Base-by-base conservation (phyloP, 2,329 filamentous ascomycete genomes). In the Pseudogymnoascus sp. region DNA sequence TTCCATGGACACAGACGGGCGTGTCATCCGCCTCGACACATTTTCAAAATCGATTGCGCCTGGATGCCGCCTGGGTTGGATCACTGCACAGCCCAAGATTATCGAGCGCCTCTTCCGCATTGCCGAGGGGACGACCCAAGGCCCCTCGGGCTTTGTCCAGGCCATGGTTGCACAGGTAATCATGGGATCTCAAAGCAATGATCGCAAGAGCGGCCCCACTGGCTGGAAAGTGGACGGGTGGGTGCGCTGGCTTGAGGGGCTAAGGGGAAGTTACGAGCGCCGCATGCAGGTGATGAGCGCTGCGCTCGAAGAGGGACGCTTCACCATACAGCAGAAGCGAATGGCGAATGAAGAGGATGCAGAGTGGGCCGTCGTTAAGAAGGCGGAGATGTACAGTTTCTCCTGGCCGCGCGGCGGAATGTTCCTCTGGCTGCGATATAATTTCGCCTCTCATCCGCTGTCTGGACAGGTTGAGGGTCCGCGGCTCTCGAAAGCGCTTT, bases 21-120 rank as follows among this genome's bases (percentile, higher is more conserved):
- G 93, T 36, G 92, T 97, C 41, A 81, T 97, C 62, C 87, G 92
- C 54, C 81, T 97, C 2, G 93, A 97, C 73, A 96, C 92, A 0
- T 97, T 97, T 74, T 94, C 89, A 70, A 97, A 97, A 76, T 95
- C 90, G 0, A 83, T 96, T 15, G 92, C 92, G 0, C 93, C 93
- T 0, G 93, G 93, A 1, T 95, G 90, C 71, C 86, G 93, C 31
- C 78, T 97, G 1, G 93, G 93, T 40, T 97, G 92, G 90, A 86
- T 96, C 66, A 96, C 92, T 0, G 87, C 89, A 0, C 89, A 95
- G 70, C 91, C 92, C 1, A 84, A 78, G 0, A 77, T 97, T 57
- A 80, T 92, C 54, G 90, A 95, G 73, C 84, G 89, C 5, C 77
- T 94, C 44, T 66, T 78, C 13, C 87, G 88, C 61, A 88, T 95